A percentile compares a stretch with the other conserved stretches of the same genome.
phyloP scores from a whole-genome alignment of 257 asterid species.

The Solanum pennellii region DNA sequence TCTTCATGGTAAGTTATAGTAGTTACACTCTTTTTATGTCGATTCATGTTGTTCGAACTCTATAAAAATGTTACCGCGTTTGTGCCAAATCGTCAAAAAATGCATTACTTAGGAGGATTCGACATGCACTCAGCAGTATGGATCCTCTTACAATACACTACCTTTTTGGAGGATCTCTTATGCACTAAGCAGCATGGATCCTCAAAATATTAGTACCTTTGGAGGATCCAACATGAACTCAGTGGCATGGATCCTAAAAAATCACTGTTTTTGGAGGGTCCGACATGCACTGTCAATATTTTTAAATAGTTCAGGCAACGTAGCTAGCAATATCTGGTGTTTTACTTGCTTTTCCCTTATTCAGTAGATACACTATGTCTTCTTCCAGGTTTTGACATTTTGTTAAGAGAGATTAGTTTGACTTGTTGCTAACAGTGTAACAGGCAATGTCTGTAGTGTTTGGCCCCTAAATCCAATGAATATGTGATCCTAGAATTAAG shows the following conservation, averaged over 20 bases:
- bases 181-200: not conserved
- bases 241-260: not conserved
- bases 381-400: not conserved
- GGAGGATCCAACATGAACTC: not conserved
- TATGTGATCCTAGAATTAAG: not conserved
- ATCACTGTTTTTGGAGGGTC: not conserved
- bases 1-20: slow-evolving; percentile 46
- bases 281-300: not conserved
- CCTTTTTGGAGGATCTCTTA: not conserved
- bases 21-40: not conserved
- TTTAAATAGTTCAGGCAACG: not conserved
- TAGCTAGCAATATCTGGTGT: not conserved
- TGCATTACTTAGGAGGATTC: not conserved
- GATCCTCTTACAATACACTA: not conserved
- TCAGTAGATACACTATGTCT: not conserved
- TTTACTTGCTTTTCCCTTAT: not conserved
- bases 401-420: not conserved
- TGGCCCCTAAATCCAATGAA: not conserved
- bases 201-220: not conserved
- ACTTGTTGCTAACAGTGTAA: not conserved
- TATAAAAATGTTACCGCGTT: not conserved
- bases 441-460: not conserved
- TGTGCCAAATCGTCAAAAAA: accelerated
- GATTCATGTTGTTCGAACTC: not conserved
- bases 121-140: not conserved